These are phyloP conservation scores for Talaromyces verruculosus DNA, from an alignment of 2,329 filamentous ascomycete genomes.

Conservation along the genomic window DNA sequence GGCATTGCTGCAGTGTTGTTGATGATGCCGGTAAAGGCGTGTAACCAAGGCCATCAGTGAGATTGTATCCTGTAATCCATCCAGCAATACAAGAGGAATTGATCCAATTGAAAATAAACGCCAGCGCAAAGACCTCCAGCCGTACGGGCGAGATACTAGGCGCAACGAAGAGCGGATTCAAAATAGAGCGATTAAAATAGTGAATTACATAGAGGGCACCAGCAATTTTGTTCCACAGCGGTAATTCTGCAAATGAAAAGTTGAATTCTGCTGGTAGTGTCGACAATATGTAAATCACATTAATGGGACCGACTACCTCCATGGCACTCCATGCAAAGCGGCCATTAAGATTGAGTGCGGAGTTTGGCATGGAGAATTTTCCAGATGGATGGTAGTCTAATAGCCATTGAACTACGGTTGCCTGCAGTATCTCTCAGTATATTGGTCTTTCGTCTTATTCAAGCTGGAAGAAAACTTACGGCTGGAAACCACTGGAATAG, in stretches of 20 bases:
- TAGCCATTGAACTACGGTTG: conserved; percentile 72
- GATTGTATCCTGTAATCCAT: conserved; percentile 78
- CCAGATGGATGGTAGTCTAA: conserved; percentile 85
- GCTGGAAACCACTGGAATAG: conserved; percentile 47
- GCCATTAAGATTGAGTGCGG: conserved; percentile 80
- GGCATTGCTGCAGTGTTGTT: conserved; percentile 32
- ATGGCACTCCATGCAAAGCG: conserved; percentile 84
- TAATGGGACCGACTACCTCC: conserved; percentile 77
- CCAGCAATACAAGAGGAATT: conserved; percentile 77
- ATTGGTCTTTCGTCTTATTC: conserved; percentile 23
- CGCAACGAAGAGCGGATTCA: conserved; percentile 74
- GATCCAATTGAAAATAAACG: conserved; percentile 70
- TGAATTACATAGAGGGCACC: conserved; percentile 65
- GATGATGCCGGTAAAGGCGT: conserved; percentile 20
- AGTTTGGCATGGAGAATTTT: conserved; percentile 72
- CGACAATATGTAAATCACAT: conserved; percentile 75
- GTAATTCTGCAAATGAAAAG: conserved; percentile 27
- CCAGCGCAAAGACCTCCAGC: conserved; percentile 63
- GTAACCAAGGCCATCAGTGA: conserved; percentile 35
- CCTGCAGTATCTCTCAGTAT: conserved; percentile 47
- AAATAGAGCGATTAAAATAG: conserved; percentile 84
- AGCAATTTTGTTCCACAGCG: conserved; percentile 38
- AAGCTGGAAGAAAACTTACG: conserved; percentile 32
- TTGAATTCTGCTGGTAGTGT: conserved; percentile 56
- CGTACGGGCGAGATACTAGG: conserved; percentile 94